A percentile compares a stretch with the other conserved stretches of the same genome.
These are phyloP conservation scores for Nicotiana paniculata DNA, from an alignment of 257 asterid genomes.

Conservation along the genomic window DNA sequence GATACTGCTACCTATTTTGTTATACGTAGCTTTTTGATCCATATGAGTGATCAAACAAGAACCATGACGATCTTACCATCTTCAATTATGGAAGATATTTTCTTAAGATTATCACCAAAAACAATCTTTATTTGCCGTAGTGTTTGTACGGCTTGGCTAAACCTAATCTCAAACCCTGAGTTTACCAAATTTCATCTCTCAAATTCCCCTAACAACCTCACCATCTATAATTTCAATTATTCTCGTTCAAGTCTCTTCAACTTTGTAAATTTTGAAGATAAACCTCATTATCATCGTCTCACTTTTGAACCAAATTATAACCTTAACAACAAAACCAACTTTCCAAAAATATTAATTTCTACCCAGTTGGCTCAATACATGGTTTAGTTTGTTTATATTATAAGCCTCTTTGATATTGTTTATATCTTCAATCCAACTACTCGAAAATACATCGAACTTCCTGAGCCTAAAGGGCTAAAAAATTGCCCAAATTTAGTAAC, in stretches of 20 bases:
- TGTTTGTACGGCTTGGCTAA: background rate
- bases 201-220: background rate
- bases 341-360: background rate
- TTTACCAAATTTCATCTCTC: background rate
- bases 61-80: background rate
- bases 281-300: background rate
- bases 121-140: background rate
- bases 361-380: constrained; percentile 28
- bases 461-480: constrained; percentile 2
- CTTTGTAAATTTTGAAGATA: background rate
- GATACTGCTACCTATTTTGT: too few species aligned
- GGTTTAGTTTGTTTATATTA: constrained; percentile 23
- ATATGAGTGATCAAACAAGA: too few species aligned
- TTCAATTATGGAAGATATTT: background rate
- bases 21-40: too few species aligned
- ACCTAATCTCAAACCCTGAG: background rate
- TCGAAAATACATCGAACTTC: constrained; percentile 27
- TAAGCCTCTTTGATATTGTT: constrained; percentile 12
- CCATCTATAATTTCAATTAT: background rate
- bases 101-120: background rate
- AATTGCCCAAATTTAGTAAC: constrained; percentile 21
- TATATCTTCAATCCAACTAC: constrained; percentile 42
- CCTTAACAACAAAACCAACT: constrained; percentile 3
- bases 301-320: background rate
- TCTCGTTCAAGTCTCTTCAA: background rate